Evolutionary conservation across 192 early-diverging fungal genomes (phyloP), one percentile per base, ranked within the genome.

Genomic region (Backusella macrospora): DNA sequence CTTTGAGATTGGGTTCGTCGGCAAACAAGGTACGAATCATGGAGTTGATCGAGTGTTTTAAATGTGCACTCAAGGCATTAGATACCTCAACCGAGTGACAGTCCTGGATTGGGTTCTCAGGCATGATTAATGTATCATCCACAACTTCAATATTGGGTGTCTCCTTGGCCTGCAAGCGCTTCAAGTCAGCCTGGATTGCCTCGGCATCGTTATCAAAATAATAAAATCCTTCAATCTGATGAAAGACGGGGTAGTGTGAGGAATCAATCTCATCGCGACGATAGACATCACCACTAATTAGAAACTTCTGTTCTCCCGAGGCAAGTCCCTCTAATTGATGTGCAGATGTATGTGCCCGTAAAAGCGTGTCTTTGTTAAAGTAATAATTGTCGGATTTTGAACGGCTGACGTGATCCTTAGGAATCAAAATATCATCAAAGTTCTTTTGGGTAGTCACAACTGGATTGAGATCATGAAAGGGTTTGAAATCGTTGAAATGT

Each of bases 211-310:
- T 74, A 21, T 86, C 80, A 78, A 93, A 93, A 34, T 88, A 79
- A 46, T 92, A 89, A 39, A 96, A 90, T 7, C 96, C 98, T 74
- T 99, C 98, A 91, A 99, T 97, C 79, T 99, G 98, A 74, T 99
- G 98, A 79, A 99, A 99, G 5, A 95, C 95, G 0, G 98, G 98
- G 79, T 98, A 99, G 76, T 99, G 98, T 68, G 88, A 92, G 6
- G 90, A 85, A 74, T 99, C 96, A 72, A 99, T 96, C 76, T 99
- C 98, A 76, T 99, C 98, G 37, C 96, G 88, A 13, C 98, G 81
- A 82, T 98, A 99, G 8, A 98, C 96, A 82, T 99, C 98, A 6
- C 95, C 98, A n/a, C 93, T 93, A n/a, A 98, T 87, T 23, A 99
- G 83, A 75, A 95, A 87, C 68, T 91, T 90, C 47, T 87, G 81